Evolutionary conservation across 2,329 filamentous ascomycete species (phyloP).

Genomic region (Ploettnerulaceae sp.): DNA sequence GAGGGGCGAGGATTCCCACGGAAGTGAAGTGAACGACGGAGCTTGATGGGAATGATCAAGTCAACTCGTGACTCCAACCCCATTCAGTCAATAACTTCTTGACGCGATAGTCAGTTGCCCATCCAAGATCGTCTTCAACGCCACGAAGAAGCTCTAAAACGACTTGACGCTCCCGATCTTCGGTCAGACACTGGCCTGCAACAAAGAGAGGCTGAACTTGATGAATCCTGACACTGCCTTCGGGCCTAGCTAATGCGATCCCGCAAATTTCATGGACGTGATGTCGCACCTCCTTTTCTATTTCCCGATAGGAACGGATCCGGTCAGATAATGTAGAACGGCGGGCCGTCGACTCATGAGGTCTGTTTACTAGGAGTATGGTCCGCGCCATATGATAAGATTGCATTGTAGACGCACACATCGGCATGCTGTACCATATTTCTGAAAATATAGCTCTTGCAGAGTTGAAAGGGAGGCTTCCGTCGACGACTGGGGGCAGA

Average conservation of each 20-base stretch:
- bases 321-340: conserved; percentile 49
- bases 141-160: conserved; percentile 51
- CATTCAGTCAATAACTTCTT: conserved; percentile 47
- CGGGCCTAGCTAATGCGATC: conserved; percentile 52
- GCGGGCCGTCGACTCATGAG: conserved; percentile 48
- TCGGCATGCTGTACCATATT: conserved; percentile 57
- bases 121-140: conserved; percentile 59
- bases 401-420: conserved; percentile 63
- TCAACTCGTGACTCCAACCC: conserved; percentile 22
- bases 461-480: conserved; percentile 22
- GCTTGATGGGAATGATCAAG: not conserved
- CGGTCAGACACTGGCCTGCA: conserved; percentile 55
- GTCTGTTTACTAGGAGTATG: conserved; percentile 55
- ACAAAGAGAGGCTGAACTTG: conserved; percentile 57
- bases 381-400: conserved; percentile 61
- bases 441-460: conserved; percentile 44
- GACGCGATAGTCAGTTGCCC: conserved; percentile 58
- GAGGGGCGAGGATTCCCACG: not conserved
- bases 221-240: conserved; percentile 52
- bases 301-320: conserved; percentile 51
- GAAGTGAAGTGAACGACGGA: not conserved
- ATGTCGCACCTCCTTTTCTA: conserved; percentile 48
- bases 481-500: conserved; percentile 36
- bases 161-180: conserved; percentile 47
- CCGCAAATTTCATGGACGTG: conserved; percentile 59